A percentile compares a stretch with the other conserved stretches of the same genome.
These are phyloP conservation scores for Aspergillus terreus DNA, from an alignment of 2,329 filamentous ascomycete species.

Conservation along the genomic window DNA sequence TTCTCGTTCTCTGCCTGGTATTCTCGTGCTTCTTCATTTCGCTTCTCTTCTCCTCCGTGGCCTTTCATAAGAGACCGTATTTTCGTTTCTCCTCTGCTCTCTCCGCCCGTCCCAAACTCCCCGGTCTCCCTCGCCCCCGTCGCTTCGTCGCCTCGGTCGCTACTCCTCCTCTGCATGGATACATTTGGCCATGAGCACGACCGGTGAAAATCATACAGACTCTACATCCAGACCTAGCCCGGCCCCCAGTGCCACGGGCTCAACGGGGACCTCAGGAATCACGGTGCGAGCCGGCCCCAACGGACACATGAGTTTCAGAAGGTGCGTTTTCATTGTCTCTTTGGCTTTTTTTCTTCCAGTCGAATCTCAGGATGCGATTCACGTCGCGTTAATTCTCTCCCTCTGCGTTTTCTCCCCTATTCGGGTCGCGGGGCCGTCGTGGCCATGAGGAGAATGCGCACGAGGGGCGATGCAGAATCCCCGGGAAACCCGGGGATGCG, in stretches of 20 bases:
- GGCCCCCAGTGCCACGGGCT: slow-evolving; percentile 31
- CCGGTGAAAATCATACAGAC: slow-evolving; percentile 24
- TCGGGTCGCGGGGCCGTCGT: slow-evolving; percentile 13
- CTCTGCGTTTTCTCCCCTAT: slow-evolving; percentile 4
- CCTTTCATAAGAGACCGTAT: not conserved
- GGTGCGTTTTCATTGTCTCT: slow-evolving; percentile 40
- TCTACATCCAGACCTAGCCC: slow-evolving; percentile 26
- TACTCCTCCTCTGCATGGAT: slow-evolving; percentile 23
- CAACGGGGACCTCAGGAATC: slow-evolving; percentile 34
- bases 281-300: slow-evolving; percentile 29
- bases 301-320: slow-evolving; percentile 57
- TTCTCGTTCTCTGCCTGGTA: not conserved
- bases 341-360: not conserved
- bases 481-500: not conserved
- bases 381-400: slow-evolving; percentile 1
- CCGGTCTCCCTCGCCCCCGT: not conserved
- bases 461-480: slow-evolving; percentile 7
- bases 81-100: not conserved
- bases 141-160: slow-evolving; percentile 10
- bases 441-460: slow-evolving; percentile 1
- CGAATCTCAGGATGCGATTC: not conserved
- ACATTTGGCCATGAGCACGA: slow-evolving; percentile 33
- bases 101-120: not conserved
- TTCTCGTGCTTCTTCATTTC: not conserved
- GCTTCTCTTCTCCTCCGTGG: not conserved